Evolutionary conservation across 2,329 filamentous ascomycete species (phyloP).

Genomic region (Arthrobotrys entomopaga): DNA sequence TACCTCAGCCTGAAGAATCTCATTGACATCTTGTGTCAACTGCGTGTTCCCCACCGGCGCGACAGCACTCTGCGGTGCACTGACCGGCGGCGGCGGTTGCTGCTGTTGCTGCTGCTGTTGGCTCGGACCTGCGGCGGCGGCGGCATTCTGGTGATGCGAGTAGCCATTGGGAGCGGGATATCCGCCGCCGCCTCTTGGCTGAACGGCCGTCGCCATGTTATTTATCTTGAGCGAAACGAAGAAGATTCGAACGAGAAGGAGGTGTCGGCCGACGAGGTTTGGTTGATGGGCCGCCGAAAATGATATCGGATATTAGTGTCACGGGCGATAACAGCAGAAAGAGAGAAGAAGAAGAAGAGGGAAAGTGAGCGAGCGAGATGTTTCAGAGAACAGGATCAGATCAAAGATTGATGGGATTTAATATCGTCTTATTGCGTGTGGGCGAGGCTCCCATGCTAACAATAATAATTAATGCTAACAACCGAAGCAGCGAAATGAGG

Average conservation of each 20-base stretch:
- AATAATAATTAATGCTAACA: neutral
- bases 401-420: neutral
- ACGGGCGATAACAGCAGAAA: neutral
- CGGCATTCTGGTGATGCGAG: slow-evolving; percentile 47
- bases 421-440: neutral
- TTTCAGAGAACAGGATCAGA: neutral
- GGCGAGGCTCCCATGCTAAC: neutral
- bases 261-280: neutral
- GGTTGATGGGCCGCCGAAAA: neutral
- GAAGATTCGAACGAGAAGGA: neutral
- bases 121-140: slow-evolving; percentile 40
- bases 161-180: slow-evolving; percentile 52
- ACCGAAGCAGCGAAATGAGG: neutral
- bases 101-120: slow-evolving; percentile 30
- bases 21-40: slow-evolving; percentile 59
- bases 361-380: neutral
- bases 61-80: slow-evolving; percentile 13
- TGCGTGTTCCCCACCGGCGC: slow-evolving; percentile 21
- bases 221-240: slow-evolving; percentile 4
- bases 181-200: slow-evolving; percentile 50
- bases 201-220: slow-evolving; percentile 41
- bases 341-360: neutral
- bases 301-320: neutral
- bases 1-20: slow-evolving; percentile 65
- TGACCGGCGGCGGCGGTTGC: slow-evolving; percentile 4